Conservation (phyloP, 164 flowering plant species). For the Taxillus chinensis region DNA sequence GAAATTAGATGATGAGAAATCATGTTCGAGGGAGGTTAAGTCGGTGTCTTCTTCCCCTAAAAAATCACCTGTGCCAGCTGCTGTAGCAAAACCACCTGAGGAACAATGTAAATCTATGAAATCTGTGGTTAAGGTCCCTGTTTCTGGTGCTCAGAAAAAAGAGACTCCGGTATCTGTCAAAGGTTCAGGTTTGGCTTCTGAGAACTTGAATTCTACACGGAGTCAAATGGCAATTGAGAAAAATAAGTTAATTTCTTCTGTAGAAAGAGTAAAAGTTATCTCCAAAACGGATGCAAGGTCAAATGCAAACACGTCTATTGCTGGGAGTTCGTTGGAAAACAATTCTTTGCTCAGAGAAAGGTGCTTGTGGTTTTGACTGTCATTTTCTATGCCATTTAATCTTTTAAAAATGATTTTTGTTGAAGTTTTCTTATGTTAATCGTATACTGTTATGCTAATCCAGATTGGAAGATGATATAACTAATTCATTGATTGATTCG, state of each 20-base stretch:
- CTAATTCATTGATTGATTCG: conserved; percentile 21
- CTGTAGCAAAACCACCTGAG: conserved; percentile 13
- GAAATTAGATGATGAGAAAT: conserved; percentile 26
- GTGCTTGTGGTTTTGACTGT: conserved; percentile 14
- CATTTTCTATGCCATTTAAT: background rate
- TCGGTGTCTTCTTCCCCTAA: conserved; percentile 22
- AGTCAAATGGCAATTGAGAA: conserved; percentile 28
- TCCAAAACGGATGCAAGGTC: conserved; percentile 22
- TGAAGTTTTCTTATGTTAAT: background rate
- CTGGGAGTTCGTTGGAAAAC: conserved; percentile 19
- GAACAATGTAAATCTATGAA: conserved; percentile 30
- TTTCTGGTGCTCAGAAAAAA: conserved; percentile 24
- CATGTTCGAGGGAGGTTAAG: conserved; percentile 22
- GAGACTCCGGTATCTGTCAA: conserved; percentile 22
- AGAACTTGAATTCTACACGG: conserved; percentile 24
- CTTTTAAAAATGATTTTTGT: background rate
- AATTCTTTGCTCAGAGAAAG: conserved; percentile 24
- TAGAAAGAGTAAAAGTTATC: conserved; percentile 36
- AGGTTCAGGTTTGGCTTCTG: conserved; percentile 20
- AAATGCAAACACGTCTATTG: conserved; percentile 13
- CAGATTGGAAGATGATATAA: conserved; percentile 41
- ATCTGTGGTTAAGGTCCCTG: conserved; percentile 24
- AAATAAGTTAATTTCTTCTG: conserved; percentile 27
- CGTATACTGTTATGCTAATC: conserved; percentile 3
- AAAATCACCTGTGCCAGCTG: conserved; percentile 23